Conservation (phyloP, 225 moss, liverwort and hornwort genomes). For the Physcomitrellopsis africana region DNA sequence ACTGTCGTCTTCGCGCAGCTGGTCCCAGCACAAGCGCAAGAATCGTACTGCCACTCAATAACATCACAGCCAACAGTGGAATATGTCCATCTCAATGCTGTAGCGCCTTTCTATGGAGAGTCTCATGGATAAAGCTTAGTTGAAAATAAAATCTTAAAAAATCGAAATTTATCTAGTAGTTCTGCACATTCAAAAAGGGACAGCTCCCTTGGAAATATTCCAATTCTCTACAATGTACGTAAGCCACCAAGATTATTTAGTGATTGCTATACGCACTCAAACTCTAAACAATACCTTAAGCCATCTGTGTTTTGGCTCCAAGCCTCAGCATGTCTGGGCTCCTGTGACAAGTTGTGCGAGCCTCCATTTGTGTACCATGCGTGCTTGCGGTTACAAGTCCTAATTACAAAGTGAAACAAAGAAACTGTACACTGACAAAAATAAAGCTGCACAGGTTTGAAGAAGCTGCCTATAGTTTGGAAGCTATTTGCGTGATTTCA, state of each 20-base stretch:
- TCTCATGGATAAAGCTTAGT: too few relatives aligned
- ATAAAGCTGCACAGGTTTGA: neutral
- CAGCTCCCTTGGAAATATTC: too few relatives aligned
- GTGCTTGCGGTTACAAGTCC: neutral
- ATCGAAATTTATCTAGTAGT: too few relatives aligned
- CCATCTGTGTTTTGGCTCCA: neutral
- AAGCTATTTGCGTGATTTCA: conserved; percentile 12
- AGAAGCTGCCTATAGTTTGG: conserved; percentile 35
- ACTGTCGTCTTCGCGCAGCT: neutral
- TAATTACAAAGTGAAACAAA: neutral
- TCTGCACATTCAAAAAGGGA: too few relatives aligned
- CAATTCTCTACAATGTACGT: too few relatives aligned
- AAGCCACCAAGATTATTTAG: too few relatives aligned
- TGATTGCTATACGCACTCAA: neutral
- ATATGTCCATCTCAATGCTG: neutral
- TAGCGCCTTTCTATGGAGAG: neutral
- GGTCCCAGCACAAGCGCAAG: neutral
- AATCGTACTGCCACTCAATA: neutral
- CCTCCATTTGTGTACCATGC: neutral
- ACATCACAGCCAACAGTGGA: neutral
- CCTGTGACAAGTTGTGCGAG: neutral
- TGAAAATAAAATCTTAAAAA: too few relatives aligned
- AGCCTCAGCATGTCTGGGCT: neutral
- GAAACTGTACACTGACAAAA: neutral
- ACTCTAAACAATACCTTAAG: neutral